Evolutionary conservation across 495 filamentous ascomycete species (phyloP).

Genomic region (Daldinia childiae): DNA sequence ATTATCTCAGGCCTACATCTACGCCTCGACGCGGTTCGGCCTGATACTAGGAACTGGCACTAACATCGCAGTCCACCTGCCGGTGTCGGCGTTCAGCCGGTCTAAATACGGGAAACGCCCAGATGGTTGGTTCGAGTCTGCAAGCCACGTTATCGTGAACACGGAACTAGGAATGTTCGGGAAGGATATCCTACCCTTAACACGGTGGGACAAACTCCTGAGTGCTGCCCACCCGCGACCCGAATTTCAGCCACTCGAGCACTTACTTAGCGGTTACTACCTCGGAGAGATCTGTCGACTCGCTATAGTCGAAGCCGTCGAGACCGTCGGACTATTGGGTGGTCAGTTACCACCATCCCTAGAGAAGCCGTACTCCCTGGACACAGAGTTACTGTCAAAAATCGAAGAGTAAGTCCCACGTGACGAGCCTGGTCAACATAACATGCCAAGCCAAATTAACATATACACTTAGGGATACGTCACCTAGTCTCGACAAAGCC

Average conservation of each 20-base stretch:
- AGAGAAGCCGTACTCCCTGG: constrained; percentile 64
- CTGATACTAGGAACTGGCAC: constrained; percentile 67
- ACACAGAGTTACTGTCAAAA: constrained; percentile 67
- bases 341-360: constrained; percentile 65
- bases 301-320: constrained; percentile 70
- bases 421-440: not conserved
- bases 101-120: constrained; percentile 62
- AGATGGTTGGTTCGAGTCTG: constrained; percentile 64
- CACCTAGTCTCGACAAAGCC: constrained; percentile 46
- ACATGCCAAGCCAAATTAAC: constrained; percentile 28
- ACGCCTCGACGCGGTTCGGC: constrained; percentile 68
- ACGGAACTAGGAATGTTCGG: constrained; percentile 88
- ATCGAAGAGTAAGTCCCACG: constrained; percentile 63
- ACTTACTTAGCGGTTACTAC: constrained; percentile 83
- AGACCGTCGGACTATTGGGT: constrained; percentile 62
- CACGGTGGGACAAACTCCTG: constrained; percentile 75
- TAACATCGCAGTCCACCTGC: constrained; percentile 64
- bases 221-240: constrained; percentile 72
- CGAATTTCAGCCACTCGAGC: constrained; percentile 86
- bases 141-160: constrained; percentile 74
- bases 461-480: constrained; percentile 46
- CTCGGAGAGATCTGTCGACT: constrained; percentile 82
- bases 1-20: constrained; percentile 77
- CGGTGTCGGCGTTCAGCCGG: constrained; percentile 60
- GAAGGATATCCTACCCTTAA: constrained; percentile 72